These are phyloP conservation scores for Spatholobus suberectus DNA, from an alignment of 306 rosid genomes.

Conservation along the genomic window DNA sequence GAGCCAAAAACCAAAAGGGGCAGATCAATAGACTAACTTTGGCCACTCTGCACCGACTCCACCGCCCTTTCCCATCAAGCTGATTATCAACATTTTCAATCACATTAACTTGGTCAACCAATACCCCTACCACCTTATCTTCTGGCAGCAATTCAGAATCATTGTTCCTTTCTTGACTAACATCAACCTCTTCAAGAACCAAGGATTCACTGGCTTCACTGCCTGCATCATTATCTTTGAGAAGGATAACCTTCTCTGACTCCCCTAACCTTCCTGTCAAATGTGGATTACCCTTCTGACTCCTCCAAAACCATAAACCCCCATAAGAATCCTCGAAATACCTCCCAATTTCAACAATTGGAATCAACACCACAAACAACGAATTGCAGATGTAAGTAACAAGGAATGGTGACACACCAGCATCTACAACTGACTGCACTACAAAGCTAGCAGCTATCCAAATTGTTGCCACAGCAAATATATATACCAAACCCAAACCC, in stretches of 20 bases:
- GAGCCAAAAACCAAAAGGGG: constrained; percentile 96
- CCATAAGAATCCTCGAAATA: constrained; percentile 72
- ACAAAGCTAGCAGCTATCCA: constrained; percentile 99
- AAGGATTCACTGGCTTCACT: constrained; percentile 39
- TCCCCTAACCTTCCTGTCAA: constrained; percentile 50
- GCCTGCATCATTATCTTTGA: constrained; percentile 46
- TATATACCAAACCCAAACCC: constrained; percentile 77
- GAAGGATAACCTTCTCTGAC: constrained; percentile 77
- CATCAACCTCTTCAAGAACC: constrained; percentile 49
- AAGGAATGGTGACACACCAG: constrained; percentile 89
- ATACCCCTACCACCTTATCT: constrained; percentile 28
- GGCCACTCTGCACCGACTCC: constrained; percentile 85
- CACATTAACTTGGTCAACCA: constrained; percentile 33
- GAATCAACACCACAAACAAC: constrained; percentile 84
- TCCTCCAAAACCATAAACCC: constrained; percentile 66
- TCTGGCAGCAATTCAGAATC: constrained; percentile 30
- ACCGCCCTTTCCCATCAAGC: constrained; percentile 83
- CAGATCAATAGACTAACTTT: constrained; percentile 88
- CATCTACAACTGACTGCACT: constrained; percentile 96
- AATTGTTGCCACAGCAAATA: constrained; percentile 82
- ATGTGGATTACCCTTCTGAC: constrained; percentile 36
- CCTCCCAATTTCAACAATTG: constrained; percentile 79
- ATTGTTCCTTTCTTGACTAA: constrained; percentile 32
- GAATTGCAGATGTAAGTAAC: constrained; percentile 95
- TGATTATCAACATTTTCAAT: constrained; percentile 44